phyloP scores from a whole-genome alignment of 495 filamentous ascomycete species.

The Talaromyces liani region DNA sequence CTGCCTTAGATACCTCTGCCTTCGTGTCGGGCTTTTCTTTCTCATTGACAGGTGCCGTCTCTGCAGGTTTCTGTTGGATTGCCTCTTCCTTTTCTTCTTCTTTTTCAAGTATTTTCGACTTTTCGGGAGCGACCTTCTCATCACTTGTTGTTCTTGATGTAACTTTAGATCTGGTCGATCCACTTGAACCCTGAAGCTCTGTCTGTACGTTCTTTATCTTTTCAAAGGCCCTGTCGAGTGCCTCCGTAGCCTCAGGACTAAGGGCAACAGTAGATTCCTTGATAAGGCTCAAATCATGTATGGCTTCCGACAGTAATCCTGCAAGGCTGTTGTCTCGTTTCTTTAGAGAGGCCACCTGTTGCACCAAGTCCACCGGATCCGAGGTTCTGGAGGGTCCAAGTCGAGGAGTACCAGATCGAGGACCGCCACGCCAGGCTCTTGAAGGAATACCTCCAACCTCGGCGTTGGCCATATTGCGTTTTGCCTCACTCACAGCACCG shows the following conservation, averaged over 20 bases:
- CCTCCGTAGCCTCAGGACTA: slow-evolving; percentile 25
- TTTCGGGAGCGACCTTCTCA: background rate
- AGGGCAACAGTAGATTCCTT: slow-evolving; percentile 29
- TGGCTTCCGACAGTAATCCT: slow-evolving; percentile 60
- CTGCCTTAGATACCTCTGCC: background rate
- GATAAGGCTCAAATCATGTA: slow-evolving; percentile 54
- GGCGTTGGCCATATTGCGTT: slow-evolving; percentile 47
- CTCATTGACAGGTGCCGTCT: slow-evolving; percentile 17
- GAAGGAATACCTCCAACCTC: slow-evolving; percentile 17
- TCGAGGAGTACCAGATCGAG: background rate
- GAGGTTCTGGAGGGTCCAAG: background rate
- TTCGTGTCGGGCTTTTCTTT: background rate
- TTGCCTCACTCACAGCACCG: slow-evolving; percentile 80
- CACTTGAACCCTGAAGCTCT: slow-evolving; percentile 59
- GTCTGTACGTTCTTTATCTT: slow-evolving; percentile 73
- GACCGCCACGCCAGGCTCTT: slow-evolving; percentile 20
- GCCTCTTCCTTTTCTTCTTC: background rate
- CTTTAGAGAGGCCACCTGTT: slow-evolving; percentile 46
- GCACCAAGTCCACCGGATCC: slow-evolving; percentile 16
- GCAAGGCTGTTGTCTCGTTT: slow-evolving; percentile 67
- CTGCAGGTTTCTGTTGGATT: background rate
- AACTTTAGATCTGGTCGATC: slow-evolving; percentile 43
- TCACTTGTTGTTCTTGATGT: slow-evolving; percentile 10
- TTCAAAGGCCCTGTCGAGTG: slow-evolving; percentile 57
- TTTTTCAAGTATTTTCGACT: background rate